These are phyloP conservation scores for Strobilomyces dryophilus DNA, from an alignment of 768 basidiomycete species.

Conservation along the genomic window DNA sequence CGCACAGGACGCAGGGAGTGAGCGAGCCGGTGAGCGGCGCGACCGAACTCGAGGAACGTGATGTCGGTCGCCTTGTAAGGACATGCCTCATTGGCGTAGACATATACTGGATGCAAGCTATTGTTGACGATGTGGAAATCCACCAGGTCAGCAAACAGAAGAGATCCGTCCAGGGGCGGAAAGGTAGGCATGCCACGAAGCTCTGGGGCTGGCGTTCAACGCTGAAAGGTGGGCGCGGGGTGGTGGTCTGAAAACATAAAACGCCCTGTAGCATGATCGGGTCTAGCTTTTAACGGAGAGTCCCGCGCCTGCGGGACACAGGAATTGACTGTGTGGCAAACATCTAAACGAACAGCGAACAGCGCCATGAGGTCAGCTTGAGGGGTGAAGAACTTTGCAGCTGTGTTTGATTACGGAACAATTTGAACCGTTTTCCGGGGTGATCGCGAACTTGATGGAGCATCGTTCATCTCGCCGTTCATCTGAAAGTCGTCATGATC, in stretches of 20 bases:
- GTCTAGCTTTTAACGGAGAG: neutral
- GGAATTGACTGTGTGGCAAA: neutral
- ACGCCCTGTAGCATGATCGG: neutral
- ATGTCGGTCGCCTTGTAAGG: slow-evolving; percentile 14
- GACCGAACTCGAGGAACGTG: slow-evolving; percentile 23
- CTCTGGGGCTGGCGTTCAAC: neutral
- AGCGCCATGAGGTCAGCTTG: neutral
- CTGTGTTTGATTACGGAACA: neutral
- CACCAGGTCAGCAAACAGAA: slow-evolving; percentile 19
- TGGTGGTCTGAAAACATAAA: neutral
- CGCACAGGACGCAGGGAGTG: slow-evolving; percentile 19
- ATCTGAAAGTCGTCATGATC: too few relatives aligned
- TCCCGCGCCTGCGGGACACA: neutral
- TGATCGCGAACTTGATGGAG: too few relatives aligned
- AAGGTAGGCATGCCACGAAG: neutral
- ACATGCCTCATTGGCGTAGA: slow-evolving; percentile 12
- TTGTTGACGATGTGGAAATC: slow-evolving; percentile 23
- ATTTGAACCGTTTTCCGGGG: too few relatives aligned
- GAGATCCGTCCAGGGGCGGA: slow-evolving; percentile 19
- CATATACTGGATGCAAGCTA: slow-evolving; percentile 6
- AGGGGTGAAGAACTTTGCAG: neutral
- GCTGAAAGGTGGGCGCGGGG: neutral
- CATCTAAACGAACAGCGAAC: neutral
- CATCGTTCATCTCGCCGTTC: too few relatives aligned
- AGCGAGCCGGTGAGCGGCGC: slow-evolving; percentile 31